Conservation (phyloP, 2,329 filamentous ascomycete species). For the Alternaria sp. region DNA sequence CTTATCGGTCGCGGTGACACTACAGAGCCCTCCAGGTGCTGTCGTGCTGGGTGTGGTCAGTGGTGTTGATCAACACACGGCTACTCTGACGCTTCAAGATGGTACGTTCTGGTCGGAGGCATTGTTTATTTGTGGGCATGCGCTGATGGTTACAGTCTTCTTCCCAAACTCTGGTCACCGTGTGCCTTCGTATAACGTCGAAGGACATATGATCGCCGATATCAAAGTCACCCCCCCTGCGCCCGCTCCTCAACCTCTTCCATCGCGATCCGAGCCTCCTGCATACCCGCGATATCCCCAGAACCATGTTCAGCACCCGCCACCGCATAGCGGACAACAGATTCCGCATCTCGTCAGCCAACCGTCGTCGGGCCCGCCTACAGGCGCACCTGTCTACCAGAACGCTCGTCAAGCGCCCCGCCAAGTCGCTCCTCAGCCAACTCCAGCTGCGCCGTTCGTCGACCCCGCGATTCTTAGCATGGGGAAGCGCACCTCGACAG, state of each 20-base stretch:
- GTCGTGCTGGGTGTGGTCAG: conserved; percentile 75
- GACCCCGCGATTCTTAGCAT: conserved; percentile 86
- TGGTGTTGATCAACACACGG: conserved; percentile 70
- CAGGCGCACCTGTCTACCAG: conserved; percentile 4
- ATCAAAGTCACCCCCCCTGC: conserved; percentile 60
- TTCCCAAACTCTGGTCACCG: conserved; percentile 63
- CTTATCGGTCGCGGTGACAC: conserved; percentile 76
- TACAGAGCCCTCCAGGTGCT: conserved; percentile 71
- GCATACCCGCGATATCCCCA: conserved; percentile 34
- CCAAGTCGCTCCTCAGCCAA: conserved; percentile 34
- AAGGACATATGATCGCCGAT: conserved; percentile 67
- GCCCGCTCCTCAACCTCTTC: conserved; percentile 28
- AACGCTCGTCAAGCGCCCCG: conserved; percentile 11
- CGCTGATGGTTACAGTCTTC: conserved; percentile 55
- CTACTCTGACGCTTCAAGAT: conserved; percentile 72
- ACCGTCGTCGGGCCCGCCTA: conserved; percentile 17
- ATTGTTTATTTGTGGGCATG: background rate
- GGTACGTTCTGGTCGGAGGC: conserved; percentile 59
- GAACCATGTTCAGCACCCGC: conserved; percentile 21
- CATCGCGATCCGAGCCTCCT: conserved; percentile 27
- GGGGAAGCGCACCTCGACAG: conserved; percentile 49
- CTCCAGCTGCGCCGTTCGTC: conserved; percentile 62
- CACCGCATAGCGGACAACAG: conserved; percentile 13
- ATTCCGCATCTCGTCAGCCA: conserved; percentile 26
- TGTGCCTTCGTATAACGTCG: conserved; percentile 64